Conservation (phyloP, 2,329 filamentous ascomycete genomes). For the Colletotrichum neosansevieriae region DNA sequence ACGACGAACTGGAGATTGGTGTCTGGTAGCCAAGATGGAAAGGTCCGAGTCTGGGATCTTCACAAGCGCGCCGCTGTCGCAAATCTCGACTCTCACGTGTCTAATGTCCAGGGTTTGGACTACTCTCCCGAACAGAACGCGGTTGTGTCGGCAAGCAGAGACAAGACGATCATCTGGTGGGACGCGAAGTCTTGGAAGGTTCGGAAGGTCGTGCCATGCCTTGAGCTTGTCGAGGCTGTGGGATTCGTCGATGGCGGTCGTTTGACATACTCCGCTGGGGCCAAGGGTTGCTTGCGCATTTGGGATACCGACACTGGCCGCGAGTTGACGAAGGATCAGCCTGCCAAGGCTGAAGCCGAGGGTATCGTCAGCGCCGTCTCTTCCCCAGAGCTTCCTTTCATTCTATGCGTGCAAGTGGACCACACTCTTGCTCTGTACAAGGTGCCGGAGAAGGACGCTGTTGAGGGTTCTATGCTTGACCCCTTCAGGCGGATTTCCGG, state of each 20-base stretch:
- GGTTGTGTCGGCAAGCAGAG: slow-evolving; percentile 86
- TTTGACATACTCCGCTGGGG: slow-evolving; percentile 85
- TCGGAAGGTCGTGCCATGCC: slow-evolving; percentile 81
- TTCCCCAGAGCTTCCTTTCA: slow-evolving; percentile 72
- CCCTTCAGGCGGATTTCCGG: slow-evolving; percentile 87
- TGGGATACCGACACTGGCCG: slow-evolving; percentile 84
- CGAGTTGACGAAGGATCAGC: slow-evolving; percentile 83
- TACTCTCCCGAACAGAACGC: slow-evolving; percentile 81
- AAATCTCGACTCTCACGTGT: slow-evolving; percentile 90
- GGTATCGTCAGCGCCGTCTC: slow-evolving; percentile 80
- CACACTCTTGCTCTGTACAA: slow-evolving; percentile 85
- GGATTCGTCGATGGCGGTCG: slow-evolving; percentile 81
- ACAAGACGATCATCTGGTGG: slow-evolving; percentile 96
- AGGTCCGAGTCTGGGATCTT: slow-evolving; percentile 91
- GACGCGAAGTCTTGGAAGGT: slow-evolving; percentile 87
- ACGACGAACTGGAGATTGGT: slow-evolving; percentile 80
- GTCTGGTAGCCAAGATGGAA: slow-evolving; percentile 94
- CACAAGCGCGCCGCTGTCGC: slow-evolving; percentile 83
- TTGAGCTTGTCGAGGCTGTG: slow-evolving; percentile 87
- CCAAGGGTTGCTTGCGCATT: slow-evolving; percentile 83
- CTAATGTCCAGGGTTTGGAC: slow-evolving; percentile 88
- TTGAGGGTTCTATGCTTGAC: slow-evolving; percentile 48
- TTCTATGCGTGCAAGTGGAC: slow-evolving; percentile 88
- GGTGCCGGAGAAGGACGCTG: slow-evolving; percentile 54
- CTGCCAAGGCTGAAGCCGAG: slow-evolving; percentile 69